Conservation (phyloP, 2,329 filamentous ascomycete species). For the Arthrinium puccinioides region DNA sequence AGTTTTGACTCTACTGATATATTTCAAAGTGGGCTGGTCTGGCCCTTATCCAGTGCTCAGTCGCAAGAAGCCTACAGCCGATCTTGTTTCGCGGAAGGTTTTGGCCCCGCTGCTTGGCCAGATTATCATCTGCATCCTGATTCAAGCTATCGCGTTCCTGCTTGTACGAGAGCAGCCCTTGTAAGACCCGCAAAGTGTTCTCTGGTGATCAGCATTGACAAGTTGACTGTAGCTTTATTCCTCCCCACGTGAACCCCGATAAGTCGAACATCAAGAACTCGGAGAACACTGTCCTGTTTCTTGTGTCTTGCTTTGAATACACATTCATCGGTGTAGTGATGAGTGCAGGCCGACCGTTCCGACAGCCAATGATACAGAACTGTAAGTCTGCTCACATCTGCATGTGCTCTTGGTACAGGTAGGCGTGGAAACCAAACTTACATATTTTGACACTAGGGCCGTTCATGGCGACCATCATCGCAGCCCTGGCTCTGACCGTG, state of each 20-base stretch:
- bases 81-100: slow-evolving; percentile 88
- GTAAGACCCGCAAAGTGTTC: slow-evolving; percentile 35
- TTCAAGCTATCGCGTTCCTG: slow-evolving; percentile 69
- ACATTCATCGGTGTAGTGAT: slow-evolving; percentile 84
- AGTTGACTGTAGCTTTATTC: slow-evolving; percentile 55
- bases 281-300: slow-evolving; percentile 85
- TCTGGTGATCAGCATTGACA: slow-evolving; percentile 9
- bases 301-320: slow-evolving; percentile 91
- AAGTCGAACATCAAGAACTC: slow-evolving; percentile 86
- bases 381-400: slow-evolving; percentile 58
- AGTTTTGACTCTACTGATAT: slow-evolving; percentile 3
- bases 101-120: slow-evolving; percentile 84
- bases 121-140: slow-evolving; percentile 69
- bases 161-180: slow-evolving; percentile 73
- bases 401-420: no score
- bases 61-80: slow-evolving; percentile 82
- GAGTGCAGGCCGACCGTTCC: slow-evolving; percentile 85
- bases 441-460: no score
- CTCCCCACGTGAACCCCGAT: slow-evolving; percentile 68
- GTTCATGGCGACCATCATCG: slow-evolving; percentile 69
- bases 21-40: slow-evolving; percentile 75
- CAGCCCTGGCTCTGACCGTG: slow-evolving; percentile 58
- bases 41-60: slow-evolving; percentile 72
- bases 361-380: slow-evolving; percentile 73
- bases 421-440: no score